phyloP scores from a whole-genome alignment of 805 yeast genomes.

The Metschnikowia cubensis region DNA sequence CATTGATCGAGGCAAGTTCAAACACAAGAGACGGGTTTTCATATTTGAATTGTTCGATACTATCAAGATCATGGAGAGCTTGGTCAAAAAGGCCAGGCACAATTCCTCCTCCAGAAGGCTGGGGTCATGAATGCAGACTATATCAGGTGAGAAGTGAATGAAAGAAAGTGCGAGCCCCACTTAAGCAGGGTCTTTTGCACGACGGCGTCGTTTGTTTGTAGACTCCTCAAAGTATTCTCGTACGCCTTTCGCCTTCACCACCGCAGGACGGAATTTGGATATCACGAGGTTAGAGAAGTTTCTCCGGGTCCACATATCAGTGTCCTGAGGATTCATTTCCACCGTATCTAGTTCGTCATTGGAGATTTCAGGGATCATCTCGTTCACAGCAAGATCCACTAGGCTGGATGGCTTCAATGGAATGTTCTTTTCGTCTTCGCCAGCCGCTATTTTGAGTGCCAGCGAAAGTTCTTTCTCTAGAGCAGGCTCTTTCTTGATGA shows the following conservation, averaged over 20 bases:
- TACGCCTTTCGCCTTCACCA: conserved; percentile 21
- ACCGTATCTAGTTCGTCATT: conserved; percentile 33
- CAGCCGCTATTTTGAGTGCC: conserved; percentile 13
- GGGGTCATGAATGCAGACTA: background rate
- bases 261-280: conserved; percentile 33
- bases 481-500: conserved; percentile 22
- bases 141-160: background rate
- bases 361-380: conserved; percentile 33
- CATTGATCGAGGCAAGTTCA: conserved; percentile 57
- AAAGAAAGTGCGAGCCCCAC: background rate
- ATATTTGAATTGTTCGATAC: conserved; percentile 56
- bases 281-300: conserved; percentile 32
- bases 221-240: conserved; percentile 16
- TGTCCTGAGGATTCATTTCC: conserved; percentile 39
- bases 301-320: conserved; percentile 37
- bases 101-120: conserved; percentile 7
- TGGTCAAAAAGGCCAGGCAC: conserved; percentile 45
- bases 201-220: conserved; percentile 2
- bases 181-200: conserved; percentile 4
- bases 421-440: conserved; percentile 6
- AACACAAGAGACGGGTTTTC: conserved; percentile 59
- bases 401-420: conserved; percentile 19
- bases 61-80: conserved; percentile 47
- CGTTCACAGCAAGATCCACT: conserved; percentile 30
- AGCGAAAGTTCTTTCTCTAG: conserved; percentile 18